Evolutionary conservation across 2,329 filamentous ascomycete species (phyloP).

Genomic region (Nothopassalora personata): DNA sequence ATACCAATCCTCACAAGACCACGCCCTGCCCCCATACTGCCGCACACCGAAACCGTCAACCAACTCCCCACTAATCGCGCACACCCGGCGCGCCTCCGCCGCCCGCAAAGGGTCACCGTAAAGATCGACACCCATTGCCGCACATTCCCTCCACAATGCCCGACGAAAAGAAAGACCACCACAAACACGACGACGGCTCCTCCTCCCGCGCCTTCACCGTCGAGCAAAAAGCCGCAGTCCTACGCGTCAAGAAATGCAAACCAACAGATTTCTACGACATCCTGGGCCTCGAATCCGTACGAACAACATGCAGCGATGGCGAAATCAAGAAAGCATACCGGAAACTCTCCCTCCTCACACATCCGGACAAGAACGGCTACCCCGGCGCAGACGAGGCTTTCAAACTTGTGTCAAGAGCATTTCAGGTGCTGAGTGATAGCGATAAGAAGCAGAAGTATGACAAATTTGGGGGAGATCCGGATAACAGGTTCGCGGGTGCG

Average conservation of each 20-base stretch:
- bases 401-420: conserved; percentile 92
- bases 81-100: not conserved
- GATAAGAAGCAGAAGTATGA: conserved; percentile 58
- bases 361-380: conserved; percentile 98
- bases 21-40: no score
- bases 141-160: conserved; percentile 7
- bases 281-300: conserved; percentile 63
- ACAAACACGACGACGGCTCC: conserved; percentile 71
- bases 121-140: not conserved
- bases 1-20: not conserved
- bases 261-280: conserved; percentile 95
- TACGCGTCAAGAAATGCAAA: conserved; percentile 78
- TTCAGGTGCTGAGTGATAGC: conserved; percentile 72
- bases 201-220: conserved; percentile 72
- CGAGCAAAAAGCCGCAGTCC: conserved; percentile 86
- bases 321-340: conserved; percentile 98
- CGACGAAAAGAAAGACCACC: conserved; percentile 31
- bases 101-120: not conserved
- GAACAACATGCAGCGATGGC: conserved; percentile 62
- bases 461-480: conserved; percentile 66
- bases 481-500: conserved; percentile 67
- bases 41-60: no score
- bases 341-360: conserved; percentile 87
- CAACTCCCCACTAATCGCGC: not conserved
- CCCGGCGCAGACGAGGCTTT: conserved; percentile 95